Percentiles rank a stretch among this genome's conserved stretches.
Evolutionary conservation across 2,329 filamentous ascomycete species (phyloP).

Genomic region (Fusarium proliferatum): DNA sequence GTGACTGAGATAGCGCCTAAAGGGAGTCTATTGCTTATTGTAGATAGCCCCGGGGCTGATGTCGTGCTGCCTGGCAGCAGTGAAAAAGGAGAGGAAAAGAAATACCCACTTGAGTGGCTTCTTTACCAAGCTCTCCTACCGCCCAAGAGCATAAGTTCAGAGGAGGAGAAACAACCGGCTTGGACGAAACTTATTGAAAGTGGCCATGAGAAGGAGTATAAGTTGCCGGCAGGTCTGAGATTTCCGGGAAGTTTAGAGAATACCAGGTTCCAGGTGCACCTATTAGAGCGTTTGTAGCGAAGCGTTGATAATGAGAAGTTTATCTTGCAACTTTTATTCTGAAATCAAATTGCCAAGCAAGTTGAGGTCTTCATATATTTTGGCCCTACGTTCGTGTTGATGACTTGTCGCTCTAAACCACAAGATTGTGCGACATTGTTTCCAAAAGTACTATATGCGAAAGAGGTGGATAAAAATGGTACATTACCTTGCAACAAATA

Average conservation of each 20-base stretch:
- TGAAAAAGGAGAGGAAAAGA: not conserved
- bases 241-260: slow-evolving; percentile 16
- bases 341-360: not conserved
- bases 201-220: slow-evolving; percentile 14
- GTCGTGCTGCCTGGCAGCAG: not conserved
- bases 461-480: too few relatives aligned
- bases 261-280: slow-evolving; percentile 1
- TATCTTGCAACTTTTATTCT: not conserved
- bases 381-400: too few relatives aligned
- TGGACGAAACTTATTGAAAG: not conserved
- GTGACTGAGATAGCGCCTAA: not conserved
- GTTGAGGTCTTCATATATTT: too few relatives aligned
- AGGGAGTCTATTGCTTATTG: slow-evolving; percentile 3
- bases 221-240: not conserved
- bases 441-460: too few relatives aligned
- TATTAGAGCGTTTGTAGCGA: not conserved
- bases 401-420: too few relatives aligned
- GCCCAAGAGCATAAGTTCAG: not conserved
- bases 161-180: not conserved
- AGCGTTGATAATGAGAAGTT: not conserved
- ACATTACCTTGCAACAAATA: too few relatives aligned
- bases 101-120: slow-evolving; percentile 12
- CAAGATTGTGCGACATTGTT: too few relatives aligned
- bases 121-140: slow-evolving; percentile 8
- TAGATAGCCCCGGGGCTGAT: not conserved